Evolutionary conservation across 2,329 filamentous ascomycete genomes (phyloP), one percentile per base, ranked within the genome.

Genomic region (Nemania sp.): DNA sequence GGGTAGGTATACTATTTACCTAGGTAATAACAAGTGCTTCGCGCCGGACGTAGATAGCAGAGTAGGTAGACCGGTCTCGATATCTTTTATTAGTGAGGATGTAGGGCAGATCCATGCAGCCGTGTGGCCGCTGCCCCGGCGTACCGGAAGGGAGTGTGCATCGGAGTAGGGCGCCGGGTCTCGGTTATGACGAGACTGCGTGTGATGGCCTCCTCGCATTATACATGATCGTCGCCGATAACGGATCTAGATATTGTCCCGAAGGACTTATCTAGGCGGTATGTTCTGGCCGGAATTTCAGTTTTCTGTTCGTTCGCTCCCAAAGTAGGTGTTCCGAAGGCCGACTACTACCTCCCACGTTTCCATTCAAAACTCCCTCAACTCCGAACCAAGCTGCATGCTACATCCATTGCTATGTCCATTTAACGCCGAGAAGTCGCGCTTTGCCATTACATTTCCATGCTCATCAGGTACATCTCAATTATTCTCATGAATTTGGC

Each of bases 401-500:
- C 60, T 54, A 60, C 52, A 57, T 51, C 27, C 45, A 27, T n/a
- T 47, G 15, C 5, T 41, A 55, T 15, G 35, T 24, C 20, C 15
- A 38, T 26, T 38, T 47, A 61, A 69, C 29, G 22, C 59, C 20
- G 53, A 2, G 60, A 26, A 35, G 11, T 22, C 29, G 27, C 35
- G 35, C 22, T 32, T 52, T 26, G 13, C 51, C 29, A 35, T 82
- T 78, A 89, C 82, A 89, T 83, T 62, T 94, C 92, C 90, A 96
- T 94, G 71, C 90, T 93, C 92, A 97, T 95, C 65, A 91, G 81
- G 77, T 89, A 97, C 89, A 94, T 95, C 84, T 99, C 96, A 71
- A 95, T 88, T 73, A 98, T 89, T 74, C 95, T 89, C 95, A 99
- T 98, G 79, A 98, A 97, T 83, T 98, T 98, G 66, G 95, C 95